Conservation (phyloP, 495 filamentous ascomycete genomes). For the Xylaria venustula region DNA sequence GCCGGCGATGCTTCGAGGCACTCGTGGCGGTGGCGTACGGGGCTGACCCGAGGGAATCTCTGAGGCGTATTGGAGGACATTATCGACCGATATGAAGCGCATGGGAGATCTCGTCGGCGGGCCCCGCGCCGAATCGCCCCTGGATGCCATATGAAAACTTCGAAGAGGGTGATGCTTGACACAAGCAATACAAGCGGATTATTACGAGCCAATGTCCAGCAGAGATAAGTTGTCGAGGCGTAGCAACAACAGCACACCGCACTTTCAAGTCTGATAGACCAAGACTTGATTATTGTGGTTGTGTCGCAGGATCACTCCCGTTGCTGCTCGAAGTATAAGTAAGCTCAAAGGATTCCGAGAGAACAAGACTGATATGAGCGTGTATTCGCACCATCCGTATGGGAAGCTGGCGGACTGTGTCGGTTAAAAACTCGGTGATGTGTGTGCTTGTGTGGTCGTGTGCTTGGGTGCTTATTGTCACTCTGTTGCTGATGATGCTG, state of each 20-base stretch:
- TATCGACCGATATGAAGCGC: slow-evolving; percentile 93
- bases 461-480: too few relatives aligned
- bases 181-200: background rate
- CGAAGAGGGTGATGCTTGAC: background rate
- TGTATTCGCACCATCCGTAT: too few relatives aligned
- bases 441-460: too few relatives aligned
- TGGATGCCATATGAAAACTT: slow-evolving; percentile 19
- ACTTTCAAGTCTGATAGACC: too few relatives aligned
- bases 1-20: slow-evolving; percentile 39
- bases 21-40: slow-evolving; percentile 60
- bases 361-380: too few relatives aligned
- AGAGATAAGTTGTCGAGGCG: background rate
- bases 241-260: background rate
- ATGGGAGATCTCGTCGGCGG: slow-evolving; percentile 43
- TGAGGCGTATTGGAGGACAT: slow-evolving; percentile 87
- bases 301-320: too few relatives aligned
- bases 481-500: too few relatives aligned
- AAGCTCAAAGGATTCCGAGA: too few relatives aligned
- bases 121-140: slow-evolving; percentile 28
- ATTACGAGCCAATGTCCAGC: background rate
- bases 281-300: too few relatives aligned
- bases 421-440: too few relatives aligned
- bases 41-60: slow-evolving; percentile 96
- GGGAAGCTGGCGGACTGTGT: too few relatives aligned
- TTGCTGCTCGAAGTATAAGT: too few relatives aligned